These are phyloP conservation scores for Pseudopyrenochaeta lycopersici DNA, from an alignment of 2,329 filamentous ascomycete species.

Conservation along the genomic window DNA sequence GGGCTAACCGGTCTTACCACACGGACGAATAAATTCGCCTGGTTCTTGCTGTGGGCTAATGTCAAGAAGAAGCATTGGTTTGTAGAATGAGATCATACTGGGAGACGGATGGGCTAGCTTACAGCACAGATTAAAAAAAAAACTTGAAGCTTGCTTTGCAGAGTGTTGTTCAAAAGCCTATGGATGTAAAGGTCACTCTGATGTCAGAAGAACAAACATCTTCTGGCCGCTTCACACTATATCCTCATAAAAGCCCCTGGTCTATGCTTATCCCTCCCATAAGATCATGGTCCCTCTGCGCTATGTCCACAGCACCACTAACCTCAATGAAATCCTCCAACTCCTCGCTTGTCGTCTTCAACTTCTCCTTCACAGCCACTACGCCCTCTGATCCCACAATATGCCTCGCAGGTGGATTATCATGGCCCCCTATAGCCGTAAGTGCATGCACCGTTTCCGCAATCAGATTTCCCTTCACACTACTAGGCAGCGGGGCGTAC, in stretches of 20 bases:
- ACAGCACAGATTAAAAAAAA: no score
- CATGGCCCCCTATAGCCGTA: slow-evolving; percentile 90
- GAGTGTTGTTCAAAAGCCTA: no score
- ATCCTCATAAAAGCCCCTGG: slow-evolving; percentile 10
- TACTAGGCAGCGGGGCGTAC: slow-evolving; percentile 74
- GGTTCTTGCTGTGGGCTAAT: no score
- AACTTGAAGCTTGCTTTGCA: no score
- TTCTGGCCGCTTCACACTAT: no score
- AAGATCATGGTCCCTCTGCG: slow-evolving; percentile 36
- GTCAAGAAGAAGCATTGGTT: no score
- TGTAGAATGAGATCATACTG: no score
- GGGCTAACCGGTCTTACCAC: no score
- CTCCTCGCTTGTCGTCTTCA: slow-evolving; percentile 96
- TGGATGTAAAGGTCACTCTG: no score
- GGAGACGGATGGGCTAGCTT: no score
- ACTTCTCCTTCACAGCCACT: slow-evolving; percentile 88
- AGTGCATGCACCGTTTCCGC: slow-evolving; percentile 91
- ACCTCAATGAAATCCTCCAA: slow-evolving; percentile 95
- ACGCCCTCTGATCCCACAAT: slow-evolving; percentile 93
- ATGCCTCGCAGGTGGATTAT: slow-evolving; percentile 92
- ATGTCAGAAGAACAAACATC: no score
- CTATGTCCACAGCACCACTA: slow-evolving; percentile 83
- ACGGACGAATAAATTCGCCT: no score
- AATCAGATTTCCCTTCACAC: slow-evolving; percentile 76
- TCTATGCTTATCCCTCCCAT: slow-evolving; percentile 14